Evolutionary conservation across 148 eudicot species (phyloP), one percentile per base, ranked within the genome.

Genomic region (Limonium bicolor): DNA sequence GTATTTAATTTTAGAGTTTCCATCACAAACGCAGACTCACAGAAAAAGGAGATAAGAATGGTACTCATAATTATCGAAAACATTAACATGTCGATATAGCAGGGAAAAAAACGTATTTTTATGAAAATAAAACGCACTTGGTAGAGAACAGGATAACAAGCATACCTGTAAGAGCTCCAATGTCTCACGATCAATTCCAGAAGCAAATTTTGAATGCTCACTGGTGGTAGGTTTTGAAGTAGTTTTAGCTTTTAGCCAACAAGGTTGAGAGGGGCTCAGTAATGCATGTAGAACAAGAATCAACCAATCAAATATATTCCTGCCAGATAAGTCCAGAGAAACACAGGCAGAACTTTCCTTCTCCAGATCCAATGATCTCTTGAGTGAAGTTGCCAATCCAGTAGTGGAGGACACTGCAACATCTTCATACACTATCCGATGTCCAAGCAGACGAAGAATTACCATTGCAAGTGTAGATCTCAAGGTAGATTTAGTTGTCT

Each of bases 91-190:
- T 4, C 20, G 11, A 37, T 7, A 8, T 29, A 29, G 33, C 33
- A 3, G 33, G 33, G 29, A 1, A 21, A 42, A 42, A 42, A 9
- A 22, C 20, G 22, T 5, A 40, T 40, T 18, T 40, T 17, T 35
- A n/a, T n/a, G n/a, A n/a, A n/a, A n/a, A n/a, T n/a, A n/a, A n/a
- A n/a, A n/a, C n/a, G n/a, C n/a, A n/a, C n/a, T n/a, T n/a, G n/a
- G n/a, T n/a, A n/a, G n/a, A n/a, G n/a, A n/a, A n/a, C n/a, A n/a
- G 7, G 29, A 50, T 36, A 40, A 53, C 21, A n/a, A 48, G n/a
- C 73, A 61, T 38, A 92, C 99, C 99, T 92, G 95, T 63, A 92
- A 59, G 49, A 28, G 73, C 70, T 92, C 95, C 40, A 76, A 67
- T 27, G 66, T 63, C 24, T 92, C 95, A 15, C 82, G 85, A 47